These are phyloP conservation scores for Coemansia asiatica DNA, from an alignment of 192 early-diverging fungal genomes.

Conservation along the genomic window DNA sequence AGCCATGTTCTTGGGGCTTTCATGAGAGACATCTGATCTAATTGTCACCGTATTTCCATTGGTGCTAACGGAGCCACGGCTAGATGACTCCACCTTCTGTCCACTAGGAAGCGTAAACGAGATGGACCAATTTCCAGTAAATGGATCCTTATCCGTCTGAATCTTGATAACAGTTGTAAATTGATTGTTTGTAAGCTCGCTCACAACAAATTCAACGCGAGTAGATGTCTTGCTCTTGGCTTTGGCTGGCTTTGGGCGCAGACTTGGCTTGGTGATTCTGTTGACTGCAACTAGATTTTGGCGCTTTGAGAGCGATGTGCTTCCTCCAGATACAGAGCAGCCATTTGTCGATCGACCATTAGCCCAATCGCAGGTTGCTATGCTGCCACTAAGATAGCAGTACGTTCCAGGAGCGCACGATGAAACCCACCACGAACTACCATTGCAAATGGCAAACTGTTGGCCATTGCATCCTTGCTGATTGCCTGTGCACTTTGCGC, in stretches of 20 bases:
- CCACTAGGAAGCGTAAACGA: conserved; percentile 40
- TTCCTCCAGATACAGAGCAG: conserved; percentile 33
- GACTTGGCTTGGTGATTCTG: conserved; percentile 27
- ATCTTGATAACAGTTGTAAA: conserved; percentile 50
- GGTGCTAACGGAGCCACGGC: conserved; percentile 30
- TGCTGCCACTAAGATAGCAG: conserved; percentile 41
- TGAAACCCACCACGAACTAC: conserved; percentile 48
- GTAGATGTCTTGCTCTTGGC: conserved; percentile 44
- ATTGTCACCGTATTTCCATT: conserved; percentile 34
- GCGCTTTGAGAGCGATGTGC: conserved; percentile 28
- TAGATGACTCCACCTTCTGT: conserved; percentile 43
- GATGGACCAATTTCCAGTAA: conserved; percentile 49
- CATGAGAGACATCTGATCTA: conserved; percentile 29
- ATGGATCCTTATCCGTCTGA: conserved; percentile 37
- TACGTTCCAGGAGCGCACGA: conserved; percentile 49
- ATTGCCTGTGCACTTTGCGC: conserved; percentile 39
- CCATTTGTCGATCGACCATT: conserved; percentile 44
- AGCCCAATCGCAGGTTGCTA: conserved; percentile 45
- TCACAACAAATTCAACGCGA: conserved; percentile 43
- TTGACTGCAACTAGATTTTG: conserved; percentile 26
- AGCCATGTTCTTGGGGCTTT: conserved; percentile 42
- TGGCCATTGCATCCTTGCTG: conserved; percentile 51
- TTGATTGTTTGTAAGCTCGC: conserved; percentile 33
- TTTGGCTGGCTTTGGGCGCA: conserved; percentile 35
- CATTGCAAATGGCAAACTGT: conserved; percentile 50